Evolutionary conservation across 2,329 filamentous ascomycete genomes (phyloP), one percentile per base, ranked within the genome.

Genomic region (Aspergillus hortae): DNA sequence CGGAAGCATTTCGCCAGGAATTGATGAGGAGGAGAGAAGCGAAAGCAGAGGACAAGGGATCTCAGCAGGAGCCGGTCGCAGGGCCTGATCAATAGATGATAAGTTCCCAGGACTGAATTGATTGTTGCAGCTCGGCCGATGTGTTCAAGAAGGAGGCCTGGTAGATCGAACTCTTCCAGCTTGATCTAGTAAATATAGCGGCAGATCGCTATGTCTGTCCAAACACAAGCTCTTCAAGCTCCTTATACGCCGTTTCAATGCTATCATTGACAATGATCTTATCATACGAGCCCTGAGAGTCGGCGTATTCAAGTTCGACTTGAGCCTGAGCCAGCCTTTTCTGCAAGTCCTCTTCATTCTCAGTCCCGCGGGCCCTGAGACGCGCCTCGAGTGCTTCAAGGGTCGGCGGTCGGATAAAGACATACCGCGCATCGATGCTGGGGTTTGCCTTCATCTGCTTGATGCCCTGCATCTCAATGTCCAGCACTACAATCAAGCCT

Each of bases 391-490:
- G 80, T 27, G 81, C 78, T 61, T 86, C 82, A 58, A 87, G 74
- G 7, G 80, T 85, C 0, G 90, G 90, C 25, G 90, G 90, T 35
- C 85, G 81, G 55, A 95, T 80, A 72, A 95, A 95, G 61, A 94
- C 76, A 74, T 88, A 94, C 52, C 88, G 83, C 4, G 88, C 88
- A 48, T 83, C 78, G 58, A 90, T 81, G 57, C 76, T 77, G 47
- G 85, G 14, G 14, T 58, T 87, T 53, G 81, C 80, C 70, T 89
- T 88, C 66, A 95, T 87, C 73, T 95, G 90, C 77, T 94, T 95
- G 54, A 95, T 89, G 56, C 90, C 90, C 77, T 83, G 53, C 87
- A 95, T 94, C 79, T 95, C 90, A 67, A 95, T 96, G 71, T 95
- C 90, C 59, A 96, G 76, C 44, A 95, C 83, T 55, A 90, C 90